A percentile compares a stretch with the other conserved stretches of the same genome.
Evolutionary conservation across 2,329 filamentous ascomycete genomes (phyloP).

Genomic region (Sclerotinia nivalis): DNA sequence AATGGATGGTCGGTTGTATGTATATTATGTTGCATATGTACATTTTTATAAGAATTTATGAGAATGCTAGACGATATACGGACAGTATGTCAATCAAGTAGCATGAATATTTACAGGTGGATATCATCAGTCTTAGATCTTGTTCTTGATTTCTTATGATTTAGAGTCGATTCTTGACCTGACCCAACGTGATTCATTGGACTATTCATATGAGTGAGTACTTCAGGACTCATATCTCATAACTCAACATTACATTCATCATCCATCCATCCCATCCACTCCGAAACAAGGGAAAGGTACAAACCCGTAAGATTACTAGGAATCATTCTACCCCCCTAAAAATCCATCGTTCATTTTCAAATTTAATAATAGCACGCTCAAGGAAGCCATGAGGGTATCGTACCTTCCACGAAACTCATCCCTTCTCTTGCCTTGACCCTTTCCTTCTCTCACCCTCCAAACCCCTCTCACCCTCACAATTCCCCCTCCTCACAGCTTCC

Average conservation of each 20-base stretch:
- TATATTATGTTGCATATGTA: constrained; percentile 21
- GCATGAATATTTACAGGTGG: background rate
- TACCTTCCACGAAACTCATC: background rate
- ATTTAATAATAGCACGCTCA: too few relatives aligned
- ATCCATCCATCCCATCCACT: background rate
- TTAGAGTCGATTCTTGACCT: too few relatives aligned
- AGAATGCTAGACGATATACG: background rate
- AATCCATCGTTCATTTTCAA: too few relatives aligned
- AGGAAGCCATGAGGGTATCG: too few relatives aligned
- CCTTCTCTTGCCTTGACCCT: background rate
- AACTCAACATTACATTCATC: background rate
- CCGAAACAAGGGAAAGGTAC: too few relatives aligned
- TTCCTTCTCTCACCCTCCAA: background rate
- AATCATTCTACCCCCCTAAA: too few relatives aligned
- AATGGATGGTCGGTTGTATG: background rate
- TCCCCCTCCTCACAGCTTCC: background rate
- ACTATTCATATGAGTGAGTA: background rate
- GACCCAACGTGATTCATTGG: too few relatives aligned
- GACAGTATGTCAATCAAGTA: background rate
- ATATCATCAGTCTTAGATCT: background rate
- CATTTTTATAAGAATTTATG: background rate
- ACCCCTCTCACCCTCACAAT: too few relatives aligned
- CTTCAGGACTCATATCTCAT: background rate
- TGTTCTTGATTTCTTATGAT: too few relatives aligned
- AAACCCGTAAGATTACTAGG: too few relatives aligned